Evolutionary conservation across 75 land plant species (phyloP).

Genomic region (Larix kaempferi): DNA sequence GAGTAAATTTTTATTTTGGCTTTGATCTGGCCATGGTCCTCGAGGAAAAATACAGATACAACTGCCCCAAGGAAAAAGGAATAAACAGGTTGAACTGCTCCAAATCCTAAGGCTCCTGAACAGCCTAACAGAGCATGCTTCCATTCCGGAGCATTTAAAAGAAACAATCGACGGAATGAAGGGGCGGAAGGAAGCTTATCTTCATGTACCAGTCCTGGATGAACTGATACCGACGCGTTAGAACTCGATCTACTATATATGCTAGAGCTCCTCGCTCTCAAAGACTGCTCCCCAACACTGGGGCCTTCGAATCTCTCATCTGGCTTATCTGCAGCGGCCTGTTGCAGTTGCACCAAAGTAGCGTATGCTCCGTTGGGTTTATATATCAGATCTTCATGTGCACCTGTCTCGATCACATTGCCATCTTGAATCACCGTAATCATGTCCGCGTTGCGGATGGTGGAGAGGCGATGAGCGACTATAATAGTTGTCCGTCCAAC

Average conservation of each 20-base stretch:
- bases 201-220: not conserved
- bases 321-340: not conserved
- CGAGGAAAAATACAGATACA: conserved; percentile 32
- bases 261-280: not conserved
- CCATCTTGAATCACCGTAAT: conserved; percentile 50
- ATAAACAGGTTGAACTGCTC: conserved; percentile 45
- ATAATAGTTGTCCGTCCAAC: conserved; percentile 60
- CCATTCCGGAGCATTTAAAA: conserved; percentile 60
- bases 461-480: conserved; percentile 63
- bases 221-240: no score
- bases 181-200: conserved; percentile 1
- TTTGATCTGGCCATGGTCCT: conserved; percentile 41
- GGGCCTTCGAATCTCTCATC: not conserved
- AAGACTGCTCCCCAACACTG: no score
- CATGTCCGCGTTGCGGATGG: conserved; percentile 45
- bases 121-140: conserved; percentile 30
- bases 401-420: conserved; percentile 44
- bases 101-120: conserved; percentile 29
- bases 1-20: conserved; percentile 39
- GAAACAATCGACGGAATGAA: conserved; percentile 32
- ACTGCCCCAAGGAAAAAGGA: conserved; percentile 4
- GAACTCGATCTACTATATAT: no score
- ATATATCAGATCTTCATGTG: conserved; percentile 42
- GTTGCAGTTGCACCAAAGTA: conserved; percentile 32
- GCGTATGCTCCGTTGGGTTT: conserved; percentile 28